A percentile compares a stretch with the other conserved stretches of the same genome.
Conservation (phyloP, 2,329 filamentous ascomycete genomes). For the Pseudogymnoascus sp. region DNA sequence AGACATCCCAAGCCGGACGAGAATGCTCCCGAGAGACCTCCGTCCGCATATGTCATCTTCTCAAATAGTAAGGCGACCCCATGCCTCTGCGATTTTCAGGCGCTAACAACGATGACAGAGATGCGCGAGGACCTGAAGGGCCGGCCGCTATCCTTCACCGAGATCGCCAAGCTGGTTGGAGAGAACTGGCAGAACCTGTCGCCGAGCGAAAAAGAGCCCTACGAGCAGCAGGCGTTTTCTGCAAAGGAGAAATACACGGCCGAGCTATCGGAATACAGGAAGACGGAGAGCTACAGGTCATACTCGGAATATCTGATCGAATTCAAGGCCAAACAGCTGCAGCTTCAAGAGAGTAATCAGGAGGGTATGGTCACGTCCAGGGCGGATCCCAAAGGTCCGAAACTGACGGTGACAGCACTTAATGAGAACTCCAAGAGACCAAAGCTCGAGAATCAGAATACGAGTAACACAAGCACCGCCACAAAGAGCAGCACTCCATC, state of each 20-base stretch:
- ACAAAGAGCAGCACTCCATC: not conserved
- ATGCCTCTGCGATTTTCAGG: conserved; percentile 18
- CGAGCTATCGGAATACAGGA: conserved; percentile 63
- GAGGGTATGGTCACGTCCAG: not conserved
- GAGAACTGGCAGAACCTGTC: conserved; percentile 67
- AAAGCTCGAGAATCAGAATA: conserved; percentile 5
- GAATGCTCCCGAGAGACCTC: conserved; percentile 69
- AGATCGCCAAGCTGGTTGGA: conserved; percentile 70
- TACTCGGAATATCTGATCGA: conserved; percentile 64
- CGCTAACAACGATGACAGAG: conserved; percentile 36
- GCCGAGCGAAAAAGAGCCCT: conserved; percentile 56
- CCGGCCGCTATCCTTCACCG: conserved; percentile 65
- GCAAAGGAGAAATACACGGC: conserved; percentile 67
- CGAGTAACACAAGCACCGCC: not conserved
- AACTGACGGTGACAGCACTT: not conserved
- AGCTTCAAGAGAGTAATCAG: not conserved
- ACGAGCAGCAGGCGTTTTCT: conserved; percentile 57
- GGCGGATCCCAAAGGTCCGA: not conserved
- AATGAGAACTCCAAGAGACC: conserved; percentile 9
- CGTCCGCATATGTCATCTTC: conserved; percentile 78
- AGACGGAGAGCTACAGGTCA: conserved; percentile 56
- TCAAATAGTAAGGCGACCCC: conserved; percentile 63
- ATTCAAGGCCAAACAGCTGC: conserved; percentile 59
- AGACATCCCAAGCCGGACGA: conserved; percentile 75
- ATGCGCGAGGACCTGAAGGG: conserved; percentile 67